Conservation (phyloP, 2,329 filamentous ascomycete species). For the Aspergillus aculeatus region DNA sequence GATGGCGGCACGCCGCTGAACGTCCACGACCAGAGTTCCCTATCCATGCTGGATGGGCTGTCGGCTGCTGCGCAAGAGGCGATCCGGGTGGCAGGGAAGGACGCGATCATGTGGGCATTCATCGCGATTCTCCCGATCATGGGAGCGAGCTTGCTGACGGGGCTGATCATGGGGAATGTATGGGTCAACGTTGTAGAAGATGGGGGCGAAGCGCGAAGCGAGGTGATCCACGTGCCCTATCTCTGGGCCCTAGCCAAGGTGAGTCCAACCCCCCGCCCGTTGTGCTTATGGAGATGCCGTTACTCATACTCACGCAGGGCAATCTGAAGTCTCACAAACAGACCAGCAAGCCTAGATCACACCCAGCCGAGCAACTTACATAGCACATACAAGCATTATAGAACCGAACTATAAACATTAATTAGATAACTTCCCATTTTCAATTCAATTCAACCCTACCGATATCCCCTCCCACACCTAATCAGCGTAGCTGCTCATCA, state of each 20-base stretch:
- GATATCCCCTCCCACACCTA: too few species aligned
- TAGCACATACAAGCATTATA: background rate
- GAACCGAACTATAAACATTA: too few species aligned
- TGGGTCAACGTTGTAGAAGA: constrained; percentile 43
- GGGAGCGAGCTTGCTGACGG: constrained; percentile 47
- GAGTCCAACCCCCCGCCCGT: background rate
- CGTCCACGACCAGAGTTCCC: constrained; percentile 36
- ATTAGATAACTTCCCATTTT: too few species aligned
- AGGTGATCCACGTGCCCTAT: constrained; percentile 34
- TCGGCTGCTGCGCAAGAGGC: constrained; percentile 35
- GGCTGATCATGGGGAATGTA: constrained; percentile 52
- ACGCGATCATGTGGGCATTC: constrained; percentile 66
- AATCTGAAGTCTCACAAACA: constrained; percentile 27
- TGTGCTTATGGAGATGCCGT: background rate
- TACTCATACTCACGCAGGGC: constrained; percentile 14
- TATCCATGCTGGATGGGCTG: constrained; percentile 39
- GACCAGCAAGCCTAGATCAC: constrained; percentile 16
- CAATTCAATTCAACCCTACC: too few species aligned
- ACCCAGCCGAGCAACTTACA: too few species aligned
- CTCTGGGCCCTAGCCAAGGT: constrained; percentile 34
- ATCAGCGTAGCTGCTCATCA: background rate
- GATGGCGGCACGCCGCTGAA: constrained; percentile 29
- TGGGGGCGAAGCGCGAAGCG: constrained; percentile 20
- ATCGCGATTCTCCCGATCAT: constrained; percentile 62
- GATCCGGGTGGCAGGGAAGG: constrained; percentile 48